Percentiles rank a stretch among this genome's conserved stretches.
phyloP scores from a whole-genome alignment of 1,284 basidiomycete species.

The Gymnopus androsaceus region DNA sequence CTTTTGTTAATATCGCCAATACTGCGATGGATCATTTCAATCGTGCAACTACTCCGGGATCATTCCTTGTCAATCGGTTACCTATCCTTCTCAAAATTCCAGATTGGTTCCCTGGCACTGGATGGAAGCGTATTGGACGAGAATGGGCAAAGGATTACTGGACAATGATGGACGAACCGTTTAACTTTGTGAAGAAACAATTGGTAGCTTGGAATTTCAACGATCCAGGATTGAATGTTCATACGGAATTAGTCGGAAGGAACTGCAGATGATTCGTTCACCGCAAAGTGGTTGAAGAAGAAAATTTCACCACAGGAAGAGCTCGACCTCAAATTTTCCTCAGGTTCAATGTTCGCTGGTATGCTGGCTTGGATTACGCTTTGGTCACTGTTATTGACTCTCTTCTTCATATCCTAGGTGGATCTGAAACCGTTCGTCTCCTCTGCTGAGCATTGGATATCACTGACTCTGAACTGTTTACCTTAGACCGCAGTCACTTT shows the following conservation, averaged over 20 bases:
- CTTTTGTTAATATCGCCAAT: slow-evolving; percentile 24
- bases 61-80: slow-evolving; percentile 35
- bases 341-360: slow-evolving; percentile 28
- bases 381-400: slow-evolving; percentile 1
- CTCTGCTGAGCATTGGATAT: not conserved
- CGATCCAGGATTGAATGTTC: not conserved
- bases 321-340: slow-evolving; percentile 23
- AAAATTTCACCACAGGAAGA: slow-evolving; percentile 18
- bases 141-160: slow-evolving; percentile 22
- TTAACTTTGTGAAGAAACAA: slow-evolving; percentile 29
- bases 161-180: slow-evolving; percentile 27
- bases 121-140: slow-evolving; percentile 31
- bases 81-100: slow-evolving; percentile 32
- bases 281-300: slow-evolving; percentile 17
- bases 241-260: slow-evolving; percentile 13
- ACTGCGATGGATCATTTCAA: slow-evolving; percentile 25
- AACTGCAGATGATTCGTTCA: slow-evolving; percentile 19
- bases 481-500: slow-evolving; percentile 23
- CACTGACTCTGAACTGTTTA: not conserved
- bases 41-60: slow-evolving; percentile 23
- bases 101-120: slow-evolving; percentile 38
- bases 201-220: slow-evolving; percentile 20
- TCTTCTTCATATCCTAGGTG: slow-evolving; percentile 17
- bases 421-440: slow-evolving; percentile 23
- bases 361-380: slow-evolving; percentile 2